Percentiles rank a stretch among this genome's conserved stretches.
These are phyloP conservation scores for Colletotrichum aenigma DNA, from an alignment of 2,329 filamentous ascomycete species.

Conservation along the genomic window DNA sequence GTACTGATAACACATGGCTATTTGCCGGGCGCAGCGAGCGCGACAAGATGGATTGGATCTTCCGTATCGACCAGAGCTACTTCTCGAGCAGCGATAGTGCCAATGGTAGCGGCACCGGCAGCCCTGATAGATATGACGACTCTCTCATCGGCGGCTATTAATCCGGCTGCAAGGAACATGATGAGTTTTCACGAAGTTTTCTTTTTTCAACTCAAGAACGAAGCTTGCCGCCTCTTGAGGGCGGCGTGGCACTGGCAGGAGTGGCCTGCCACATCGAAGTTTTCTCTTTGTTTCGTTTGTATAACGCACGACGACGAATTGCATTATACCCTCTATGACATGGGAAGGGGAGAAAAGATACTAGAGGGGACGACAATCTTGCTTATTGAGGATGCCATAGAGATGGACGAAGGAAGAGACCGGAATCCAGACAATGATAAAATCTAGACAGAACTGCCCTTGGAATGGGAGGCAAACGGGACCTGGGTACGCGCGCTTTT, in stretches of 20 bases:
- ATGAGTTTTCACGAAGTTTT: background rate
- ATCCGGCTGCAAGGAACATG: background rate
- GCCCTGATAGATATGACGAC: constrained; percentile 29
- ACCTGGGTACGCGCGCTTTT: background rate
- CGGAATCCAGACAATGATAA: background rate
- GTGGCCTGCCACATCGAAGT: background rate
- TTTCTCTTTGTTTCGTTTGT: constrained; percentile 20
- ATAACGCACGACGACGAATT: constrained; percentile 18
- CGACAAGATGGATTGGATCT: constrained; percentile 97
- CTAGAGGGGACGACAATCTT: background rate
- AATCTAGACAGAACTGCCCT: constrained; percentile 17
- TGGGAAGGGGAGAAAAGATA: background rate
- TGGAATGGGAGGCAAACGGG: background rate
- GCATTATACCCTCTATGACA: constrained; percentile 21
- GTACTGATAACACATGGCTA: constrained; percentile 91
- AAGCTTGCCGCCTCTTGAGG: background rate
- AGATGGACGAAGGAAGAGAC: background rate
- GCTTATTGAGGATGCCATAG: background rate
- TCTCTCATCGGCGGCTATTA: constrained; percentile 16
- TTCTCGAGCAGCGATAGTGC: constrained; percentile 51
- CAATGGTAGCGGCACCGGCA: constrained; percentile 41
- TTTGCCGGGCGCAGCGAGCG: constrained; percentile 89
- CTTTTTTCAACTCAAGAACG: background rate
- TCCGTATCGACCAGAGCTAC: constrained; percentile 86
- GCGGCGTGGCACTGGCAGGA: background rate